These are phyloP conservation scores for Boletus calvinii DNA, from an alignment of 1,284 basidiomycete genomes.

Conservation along the genomic window DNA sequence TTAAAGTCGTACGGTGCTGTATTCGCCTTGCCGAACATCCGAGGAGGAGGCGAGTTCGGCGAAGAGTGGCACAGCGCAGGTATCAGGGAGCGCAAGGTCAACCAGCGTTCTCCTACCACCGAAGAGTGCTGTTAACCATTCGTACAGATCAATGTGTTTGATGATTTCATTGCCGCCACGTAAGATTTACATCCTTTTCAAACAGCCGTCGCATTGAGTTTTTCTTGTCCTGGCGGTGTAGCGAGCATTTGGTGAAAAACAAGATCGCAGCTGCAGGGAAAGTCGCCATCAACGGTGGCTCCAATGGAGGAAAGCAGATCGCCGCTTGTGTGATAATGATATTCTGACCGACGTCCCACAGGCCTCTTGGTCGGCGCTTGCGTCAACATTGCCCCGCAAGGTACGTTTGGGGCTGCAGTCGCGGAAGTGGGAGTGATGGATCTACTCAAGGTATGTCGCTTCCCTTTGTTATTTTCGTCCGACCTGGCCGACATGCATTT, in stretches of 20 bases:
- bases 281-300: slow-evolving; percentile 76
- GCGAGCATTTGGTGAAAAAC: slow-evolving; percentile 69
- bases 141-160: slow-evolving; percentile 67
- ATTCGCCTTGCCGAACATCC: slow-evolving; percentile 72
- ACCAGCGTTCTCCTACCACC: slow-evolving; percentile 11
- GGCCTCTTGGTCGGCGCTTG: slow-evolving; percentile 80
- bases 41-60: slow-evolving; percentile 86
- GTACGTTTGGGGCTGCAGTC: slow-evolving; percentile 76
- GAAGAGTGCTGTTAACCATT: not conserved
- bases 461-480: not conserved
- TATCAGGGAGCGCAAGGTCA: slow-evolving; percentile 66
- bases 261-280: slow-evolving; percentile 72
- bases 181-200: slow-evolving; percentile 36
- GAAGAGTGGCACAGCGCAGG: slow-evolving; percentile 81
- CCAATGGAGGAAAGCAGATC: slow-evolving; percentile 63
- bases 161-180: slow-evolving; percentile 82
- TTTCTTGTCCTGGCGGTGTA: slow-evolving; percentile 26
- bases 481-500: slow-evolving; percentile 8
- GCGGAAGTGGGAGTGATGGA: slow-evolving; percentile 84
- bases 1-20: slow-evolving; percentile 73
- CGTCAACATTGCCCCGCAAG: slow-evolving; percentile 75
- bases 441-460: slow-evolving; percentile 61
- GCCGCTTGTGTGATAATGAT: slow-evolving; percentile 2
- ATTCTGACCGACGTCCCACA: slow-evolving; percentile 25
- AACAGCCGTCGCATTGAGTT: not conserved